Percentiles rank a stretch among this genome's conserved stretches.
These are phyloP conservation scores for Cladosporium sp. DNA, from an alignment of 2,329 filamentous ascomycete genomes.

Conservation along the genomic window DNA sequence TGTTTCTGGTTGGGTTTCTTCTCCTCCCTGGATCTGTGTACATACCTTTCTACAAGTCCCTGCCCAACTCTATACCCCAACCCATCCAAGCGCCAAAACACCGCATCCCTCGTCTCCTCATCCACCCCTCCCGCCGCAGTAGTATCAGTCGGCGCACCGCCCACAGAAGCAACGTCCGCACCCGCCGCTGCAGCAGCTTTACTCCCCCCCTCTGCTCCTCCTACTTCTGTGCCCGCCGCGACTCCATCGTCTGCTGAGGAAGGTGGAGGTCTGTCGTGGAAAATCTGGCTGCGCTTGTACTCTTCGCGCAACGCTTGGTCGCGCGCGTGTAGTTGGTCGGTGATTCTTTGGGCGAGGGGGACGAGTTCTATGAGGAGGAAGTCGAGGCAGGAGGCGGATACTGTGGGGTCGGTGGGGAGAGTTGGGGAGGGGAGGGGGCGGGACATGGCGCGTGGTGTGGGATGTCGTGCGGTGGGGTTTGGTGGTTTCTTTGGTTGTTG, in stretches of 20 bases:
- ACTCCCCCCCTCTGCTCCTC: neutral
- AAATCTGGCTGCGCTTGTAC: constrained; percentile 25
- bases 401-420: constrained; percentile 22
- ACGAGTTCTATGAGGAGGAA: constrained; percentile 95
- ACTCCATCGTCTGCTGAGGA: no score
- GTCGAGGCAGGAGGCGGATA: constrained; percentile 83
- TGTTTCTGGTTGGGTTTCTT: neutral
- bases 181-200: neutral
- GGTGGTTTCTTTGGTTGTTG: neutral
- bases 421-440: neutral
- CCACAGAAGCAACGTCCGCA: constrained; percentile 5
- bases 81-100: constrained; percentile 76
- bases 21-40: no score
- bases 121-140: constrained; percentile 39
- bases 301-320: constrained; percentile 38
- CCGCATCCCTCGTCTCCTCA: constrained; percentile 77
- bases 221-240: neutral
- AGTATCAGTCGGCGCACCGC: constrained; percentile 5
- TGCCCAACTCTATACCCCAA: constrained; percentile 89
- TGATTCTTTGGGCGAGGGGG: constrained; percentile 83
- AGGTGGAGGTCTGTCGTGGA: constrained; percentile 19
- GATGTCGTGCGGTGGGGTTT: neutral
- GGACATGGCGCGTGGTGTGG: neutral
- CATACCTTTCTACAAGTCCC: constrained; percentile 82
- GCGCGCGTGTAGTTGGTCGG: constrained; percentile 61